A percentile compares a stretch with the other conserved stretches of the same genome.
These are phyloP conservation scores for Escallonia herrerae DNA, from an alignment of 129 eudicot genomes.

Conservation along the genomic window DNA sequence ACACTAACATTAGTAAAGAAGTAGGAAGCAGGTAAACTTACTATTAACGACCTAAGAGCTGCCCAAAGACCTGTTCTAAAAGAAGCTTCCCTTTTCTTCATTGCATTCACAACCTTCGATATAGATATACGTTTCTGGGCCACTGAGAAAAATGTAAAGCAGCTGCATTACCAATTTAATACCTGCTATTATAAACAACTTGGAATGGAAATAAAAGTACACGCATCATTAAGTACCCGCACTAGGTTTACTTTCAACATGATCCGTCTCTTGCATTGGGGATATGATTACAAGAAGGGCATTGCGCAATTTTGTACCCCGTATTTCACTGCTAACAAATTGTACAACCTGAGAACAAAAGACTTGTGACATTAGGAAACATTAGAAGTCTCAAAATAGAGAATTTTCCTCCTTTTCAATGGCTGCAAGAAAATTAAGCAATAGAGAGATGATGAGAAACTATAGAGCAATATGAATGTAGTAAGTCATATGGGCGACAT, in stretches of 20 bases:
- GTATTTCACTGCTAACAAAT: conserved; percentile 37
- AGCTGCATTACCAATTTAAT: conserved; percentile 3
- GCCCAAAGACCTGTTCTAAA: conserved; percentile 42
- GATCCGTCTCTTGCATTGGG: conserved; percentile 17
- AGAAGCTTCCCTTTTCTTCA: conserved; percentile 60
- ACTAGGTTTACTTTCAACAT: conserved; percentile 16
- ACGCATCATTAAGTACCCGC: conserved; percentile 13
- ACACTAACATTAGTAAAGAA: neutral
- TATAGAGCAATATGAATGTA: too few relatives aligned
- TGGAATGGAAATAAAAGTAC: conserved; percentile 1
- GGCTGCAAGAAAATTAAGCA: too few relatives aligned
- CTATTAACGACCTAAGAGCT: conserved; percentile 43
- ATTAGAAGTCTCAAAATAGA: too few relatives aligned
- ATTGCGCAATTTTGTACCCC: conserved; percentile 23
- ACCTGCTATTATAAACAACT: conserved; percentile 3
- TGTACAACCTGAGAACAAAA: conserved; percentile 41
- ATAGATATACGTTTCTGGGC: conserved; percentile 33
- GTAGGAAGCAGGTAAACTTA: conserved; percentile 19
- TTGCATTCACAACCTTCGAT: conserved; percentile 35
- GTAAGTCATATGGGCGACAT: too few relatives aligned
- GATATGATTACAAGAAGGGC: conserved; percentile 30
- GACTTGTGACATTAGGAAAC: neutral
- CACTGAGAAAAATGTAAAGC: conserved; percentile 13
- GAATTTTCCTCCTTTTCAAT: too few relatives aligned
- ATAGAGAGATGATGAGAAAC: too few relatives aligned